Conservation (phyloP, 306 rosid species). For the Parietaria judaica region DNA sequence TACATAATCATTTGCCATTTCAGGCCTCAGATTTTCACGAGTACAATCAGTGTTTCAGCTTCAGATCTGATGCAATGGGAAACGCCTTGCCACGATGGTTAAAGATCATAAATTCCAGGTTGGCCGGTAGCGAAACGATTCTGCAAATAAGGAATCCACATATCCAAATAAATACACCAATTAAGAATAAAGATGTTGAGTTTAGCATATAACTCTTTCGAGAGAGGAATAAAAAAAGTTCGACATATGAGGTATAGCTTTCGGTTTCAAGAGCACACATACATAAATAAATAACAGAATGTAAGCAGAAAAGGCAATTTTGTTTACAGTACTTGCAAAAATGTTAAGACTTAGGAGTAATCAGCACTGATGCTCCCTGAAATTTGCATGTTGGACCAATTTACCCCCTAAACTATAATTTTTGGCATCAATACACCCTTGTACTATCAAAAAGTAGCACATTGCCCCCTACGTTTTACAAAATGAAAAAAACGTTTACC, state of each 20-base stretch:
- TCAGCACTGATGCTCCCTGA: not conserved
- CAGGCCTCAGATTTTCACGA: conserved; percentile 1
- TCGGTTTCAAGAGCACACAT: no score
- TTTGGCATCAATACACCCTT: no score
- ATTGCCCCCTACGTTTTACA: no score
- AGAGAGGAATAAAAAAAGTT: no score
- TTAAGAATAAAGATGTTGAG: not conserved
- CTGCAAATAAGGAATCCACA: conserved; percentile 34
- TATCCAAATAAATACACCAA: not conserved
- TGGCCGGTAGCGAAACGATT: conserved; percentile 67
- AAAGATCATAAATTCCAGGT: conserved; percentile 77
- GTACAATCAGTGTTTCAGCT: conserved; percentile 36
- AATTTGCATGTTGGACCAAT: no score
- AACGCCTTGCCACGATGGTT: conserved; percentile 73
- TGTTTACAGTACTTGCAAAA: not conserved
- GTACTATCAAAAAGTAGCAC: no score
- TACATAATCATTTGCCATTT: not conserved
- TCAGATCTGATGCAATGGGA: conserved; percentile 41
- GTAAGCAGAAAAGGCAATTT: no score
- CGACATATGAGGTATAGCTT: no score
- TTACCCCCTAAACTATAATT: no score
- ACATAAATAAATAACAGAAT: no score
- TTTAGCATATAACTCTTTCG: no score
- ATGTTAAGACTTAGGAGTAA: not conserved
- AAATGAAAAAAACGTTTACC: no score